Evolutionary conservation across 257 asterid species (phyloP), one percentile per base, ranked within the genome.

Genomic region (Nicotiana tomentosiformis): DNA sequence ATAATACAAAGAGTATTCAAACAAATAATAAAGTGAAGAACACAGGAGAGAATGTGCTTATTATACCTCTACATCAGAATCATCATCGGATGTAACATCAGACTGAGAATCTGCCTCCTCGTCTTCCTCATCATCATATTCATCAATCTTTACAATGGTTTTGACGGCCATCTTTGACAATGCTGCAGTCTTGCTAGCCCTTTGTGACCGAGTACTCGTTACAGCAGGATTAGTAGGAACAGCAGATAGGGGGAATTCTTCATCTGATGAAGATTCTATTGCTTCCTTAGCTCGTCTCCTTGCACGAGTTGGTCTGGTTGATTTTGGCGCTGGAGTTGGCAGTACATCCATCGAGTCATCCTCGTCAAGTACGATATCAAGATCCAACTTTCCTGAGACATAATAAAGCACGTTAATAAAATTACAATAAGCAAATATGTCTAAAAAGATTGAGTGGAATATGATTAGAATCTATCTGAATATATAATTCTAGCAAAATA

Each of bases 111-210:
- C 95, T 7, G 77, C 91, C 1, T 49, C 89, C 17, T 88, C 89
- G 1, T 84, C 89, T 17, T 23, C 86, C 39, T 84, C 87, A 5
- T 83, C 87, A 18, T 88, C 93, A 33, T 87, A 89, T 89, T 93
- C 98, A 2, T 87, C 90, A 16, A 92, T 91, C 87, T 76, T 87
- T 39, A 83, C 7, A 2, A 90, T 77, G 20, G 86, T 80, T 69
- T 89, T 89, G 84, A 92, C 85, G 1, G 90, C 82, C 85, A 95
- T 86, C 87, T 86, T 93, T n/a, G 91, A 26, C 95, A 95, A 23
- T 43, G 98, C 99, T 57, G 91, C 95, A 17, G 99, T 90, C 89
- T 93, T 95, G 91, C 99, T 92, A 56, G 97, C 98, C 88, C 99
- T 90, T 68, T 95, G 97, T 2, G 98, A 91, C 32, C 97, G 92